Conservation (phyloP, 1,284 basidiomycete species). For the Rhodotorula sp. region DNA sequence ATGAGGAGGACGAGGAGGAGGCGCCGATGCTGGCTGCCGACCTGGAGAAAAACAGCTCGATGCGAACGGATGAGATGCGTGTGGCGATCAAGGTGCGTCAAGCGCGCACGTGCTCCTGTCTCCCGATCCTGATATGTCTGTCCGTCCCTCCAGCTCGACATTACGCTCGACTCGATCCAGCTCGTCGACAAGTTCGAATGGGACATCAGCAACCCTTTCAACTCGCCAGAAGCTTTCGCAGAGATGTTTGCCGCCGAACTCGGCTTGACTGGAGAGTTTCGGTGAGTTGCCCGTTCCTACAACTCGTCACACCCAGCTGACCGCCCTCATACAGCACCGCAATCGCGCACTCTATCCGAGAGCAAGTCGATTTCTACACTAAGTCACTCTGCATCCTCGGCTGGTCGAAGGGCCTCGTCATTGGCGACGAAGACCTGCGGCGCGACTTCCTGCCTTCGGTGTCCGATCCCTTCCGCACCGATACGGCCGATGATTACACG, state of each 20-base stretch:
- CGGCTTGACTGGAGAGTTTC: conserved; percentile 88
- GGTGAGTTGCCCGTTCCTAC: conserved; percentile 57
- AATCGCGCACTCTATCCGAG: conserved; percentile 91
- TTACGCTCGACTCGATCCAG: conserved; percentile 89
- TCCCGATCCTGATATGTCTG: neutral
- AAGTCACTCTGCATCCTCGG: conserved; percentile 90
- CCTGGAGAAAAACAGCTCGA: neutral
- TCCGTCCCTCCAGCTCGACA: conserved; percentile 77
- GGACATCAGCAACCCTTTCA: conserved; percentile 78
- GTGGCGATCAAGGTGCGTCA: conserved; percentile 80
- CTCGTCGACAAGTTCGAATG: conserved; percentile 98
- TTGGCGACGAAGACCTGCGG: conserved; percentile 89
- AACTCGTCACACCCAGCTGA: neutral
- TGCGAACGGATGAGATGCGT: conserved; percentile 70
- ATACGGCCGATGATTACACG: conserved; percentile 63
- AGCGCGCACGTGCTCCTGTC: no score
- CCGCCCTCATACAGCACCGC: conserved; percentile 68
- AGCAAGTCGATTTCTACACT: conserved; percentile 88
- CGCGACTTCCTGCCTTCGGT: conserved; percentile 82
- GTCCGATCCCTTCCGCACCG: conserved; percentile 59
- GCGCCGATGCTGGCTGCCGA: neutral
- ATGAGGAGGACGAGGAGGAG: neutral
- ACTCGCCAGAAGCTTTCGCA: conserved; percentile 90
- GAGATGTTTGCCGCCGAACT: conserved; percentile 82
- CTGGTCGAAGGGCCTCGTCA: conserved; percentile 73